Percentiles rank a stretch among this genome's conserved stretches.
Evolutionary conservation across 495 filamentous ascomycete genomes (phyloP).

Genomic region (Penicillium soppii): DNA sequence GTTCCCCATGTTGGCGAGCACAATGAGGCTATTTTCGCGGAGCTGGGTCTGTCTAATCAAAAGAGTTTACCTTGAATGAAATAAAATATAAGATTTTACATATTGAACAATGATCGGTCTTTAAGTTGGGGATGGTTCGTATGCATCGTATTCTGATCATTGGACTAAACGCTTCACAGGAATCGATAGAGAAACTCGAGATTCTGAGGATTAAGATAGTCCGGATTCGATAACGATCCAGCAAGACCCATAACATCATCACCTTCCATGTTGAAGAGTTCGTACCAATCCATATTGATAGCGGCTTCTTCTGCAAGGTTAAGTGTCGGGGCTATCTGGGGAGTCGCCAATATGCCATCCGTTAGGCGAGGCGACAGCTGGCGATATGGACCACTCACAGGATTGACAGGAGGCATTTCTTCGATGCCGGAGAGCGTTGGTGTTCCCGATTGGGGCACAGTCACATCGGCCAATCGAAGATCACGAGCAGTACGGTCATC

Average conservation of each 20-base stretch:
- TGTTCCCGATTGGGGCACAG: constrained; percentile 4
- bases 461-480: constrained; percentile 27
- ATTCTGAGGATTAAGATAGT: constrained; percentile 40
- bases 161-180: constrained; percentile 14
- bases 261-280: constrained; percentile 36
- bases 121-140: neutral
- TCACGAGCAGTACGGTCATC: constrained; percentile 44
- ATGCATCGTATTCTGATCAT: neutral
- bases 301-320: constrained; percentile 13
- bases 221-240: constrained; percentile 28
- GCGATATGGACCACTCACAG: neutral
- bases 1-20: constrained; percentile 42
- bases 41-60: constrained; percentile 24
- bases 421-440: neutral
- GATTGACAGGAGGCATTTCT: neutral
- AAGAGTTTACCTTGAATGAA: neutral
- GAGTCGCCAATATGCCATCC: neutral
- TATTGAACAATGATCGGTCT: no score
- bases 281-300: constrained; percentile 37
- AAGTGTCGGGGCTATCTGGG: neutral
- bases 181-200: constrained; percentile 43
- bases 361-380: neutral
- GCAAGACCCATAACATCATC: constrained; percentile 35
- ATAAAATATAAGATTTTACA: no score
- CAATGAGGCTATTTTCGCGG: constrained; percentile 36